Percentiles rank a stretch among this genome's conserved stretches.
Conservation (phyloP, 2,329 filamentous ascomycete species). For the Karstenula rhodostoma region DNA sequence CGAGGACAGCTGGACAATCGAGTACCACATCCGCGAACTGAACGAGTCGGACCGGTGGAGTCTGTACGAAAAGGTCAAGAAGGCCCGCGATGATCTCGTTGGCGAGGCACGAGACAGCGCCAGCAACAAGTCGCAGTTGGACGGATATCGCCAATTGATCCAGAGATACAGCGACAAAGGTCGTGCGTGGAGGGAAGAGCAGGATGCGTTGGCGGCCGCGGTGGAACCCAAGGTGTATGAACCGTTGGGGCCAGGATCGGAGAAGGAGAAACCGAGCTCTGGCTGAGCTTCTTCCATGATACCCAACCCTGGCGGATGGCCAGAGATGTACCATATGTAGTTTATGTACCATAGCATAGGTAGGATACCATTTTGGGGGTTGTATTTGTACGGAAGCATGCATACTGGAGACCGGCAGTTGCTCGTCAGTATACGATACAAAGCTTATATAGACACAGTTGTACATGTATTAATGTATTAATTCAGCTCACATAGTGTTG, state of each 20-base stretch:
- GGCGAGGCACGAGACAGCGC: constrained; percentile 53
- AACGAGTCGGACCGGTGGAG: constrained; percentile 21
- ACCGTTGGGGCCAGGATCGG: constrained; percentile 42
- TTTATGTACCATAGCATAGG: neutral
- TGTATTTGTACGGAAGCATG: constrained; percentile 1
- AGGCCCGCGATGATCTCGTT: constrained; percentile 60
- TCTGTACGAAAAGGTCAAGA: constrained; percentile 55
- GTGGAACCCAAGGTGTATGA: constrained; percentile 49
- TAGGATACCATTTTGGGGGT: neutral
- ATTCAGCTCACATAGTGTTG: neutral
- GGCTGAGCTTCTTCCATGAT: constrained; percentile 1
- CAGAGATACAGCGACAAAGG: constrained; percentile 63
- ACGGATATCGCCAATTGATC: constrained; percentile 57
- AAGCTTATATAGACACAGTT: neutral
- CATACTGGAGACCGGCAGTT: neutral
- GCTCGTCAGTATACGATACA: neutral
- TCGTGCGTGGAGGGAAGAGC: constrained; percentile 62
- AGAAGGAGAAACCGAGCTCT: constrained; percentile 7
- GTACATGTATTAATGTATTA: neutral
- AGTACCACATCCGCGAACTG: constrained; percentile 76
- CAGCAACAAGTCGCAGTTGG: constrained; percentile 32
- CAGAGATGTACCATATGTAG: constrained; percentile 11
- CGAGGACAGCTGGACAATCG: constrained; percentile 71
- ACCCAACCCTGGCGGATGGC: neutral
- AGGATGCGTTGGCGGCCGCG: constrained; percentile 62